Conservation (phyloP, 2,329 filamentous ascomycete genomes). For the Colletotrichum eremochloae region DNA sequence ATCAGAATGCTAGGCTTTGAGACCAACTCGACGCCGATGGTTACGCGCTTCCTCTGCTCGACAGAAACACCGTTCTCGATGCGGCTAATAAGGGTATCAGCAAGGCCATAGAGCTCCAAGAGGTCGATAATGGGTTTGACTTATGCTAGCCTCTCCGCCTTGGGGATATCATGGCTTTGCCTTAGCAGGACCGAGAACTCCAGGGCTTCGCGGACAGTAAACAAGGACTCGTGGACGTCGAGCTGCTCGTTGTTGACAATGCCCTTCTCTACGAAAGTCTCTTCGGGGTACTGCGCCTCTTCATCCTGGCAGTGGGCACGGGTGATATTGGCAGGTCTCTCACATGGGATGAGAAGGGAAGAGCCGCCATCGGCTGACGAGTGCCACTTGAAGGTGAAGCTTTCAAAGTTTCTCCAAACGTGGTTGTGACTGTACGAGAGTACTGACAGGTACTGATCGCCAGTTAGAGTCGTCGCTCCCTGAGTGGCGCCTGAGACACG, state of each 20-base stretch:
- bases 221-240: conserved; percentile 80
- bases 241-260: conserved; percentile 65
- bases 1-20: conserved; percentile 71
- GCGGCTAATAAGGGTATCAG: conserved; percentile 61
- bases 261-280: conserved; percentile 52
- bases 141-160: conserved; percentile 79
- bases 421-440: conserved; percentile 66
- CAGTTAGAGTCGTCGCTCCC: conserved; percentile 64
- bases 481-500: conserved; percentile 68
- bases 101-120: conserved; percentile 62
- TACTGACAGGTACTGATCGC: conserved; percentile 69
- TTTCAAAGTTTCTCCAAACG: conserved; percentile 72
- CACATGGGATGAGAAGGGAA: conserved; percentile 72
- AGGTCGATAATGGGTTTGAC: conserved; percentile 83
- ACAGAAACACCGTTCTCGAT: conserved; percentile 67
- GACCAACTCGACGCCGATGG: conserved; percentile 72
- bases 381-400: conserved; percentile 70
- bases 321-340: conserved; percentile 59
- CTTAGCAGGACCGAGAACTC: conserved; percentile 81
- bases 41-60: conserved; percentile 68
- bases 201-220: conserved; percentile 82
- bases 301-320: conserved; percentile 57
- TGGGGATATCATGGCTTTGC: conserved; percentile 74
- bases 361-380: conserved; percentile 64
- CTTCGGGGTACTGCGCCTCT: conserved; percentile 56